phyloP scores from a whole-genome alignment of 371 early-diverging fungal genomes.

The Choanephora cucurbitarum region DNA sequence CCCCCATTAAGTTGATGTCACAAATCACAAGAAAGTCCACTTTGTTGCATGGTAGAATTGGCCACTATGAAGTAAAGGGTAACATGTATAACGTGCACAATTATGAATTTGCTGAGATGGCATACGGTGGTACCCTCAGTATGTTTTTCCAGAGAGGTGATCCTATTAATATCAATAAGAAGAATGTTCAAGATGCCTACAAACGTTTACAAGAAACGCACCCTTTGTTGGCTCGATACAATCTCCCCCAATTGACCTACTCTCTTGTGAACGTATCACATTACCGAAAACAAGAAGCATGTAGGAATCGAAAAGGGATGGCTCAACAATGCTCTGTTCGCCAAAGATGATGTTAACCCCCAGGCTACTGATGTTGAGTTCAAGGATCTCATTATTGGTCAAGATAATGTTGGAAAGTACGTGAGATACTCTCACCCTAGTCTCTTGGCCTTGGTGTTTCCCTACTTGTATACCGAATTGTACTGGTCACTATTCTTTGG shows the following conservation, averaged over 20 bases:
- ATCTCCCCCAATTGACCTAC: not conserved
- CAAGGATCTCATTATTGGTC: not conserved
- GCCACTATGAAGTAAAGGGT: constrained; percentile 2
- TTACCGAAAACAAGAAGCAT: not conserved
- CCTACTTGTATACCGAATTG: not conserved
- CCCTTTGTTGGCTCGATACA: not conserved
- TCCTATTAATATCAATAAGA: too few species aligned
- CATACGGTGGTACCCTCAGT: too few species aligned
- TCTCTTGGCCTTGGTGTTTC: too few species aligned
- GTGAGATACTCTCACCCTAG: too few species aligned
- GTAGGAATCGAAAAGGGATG: not conserved
- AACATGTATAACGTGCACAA: not conserved
- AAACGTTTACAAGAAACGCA: too few species aligned
- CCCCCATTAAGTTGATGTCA: constrained; percentile 7
- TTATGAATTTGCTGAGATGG: too few species aligned
- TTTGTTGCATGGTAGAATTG: not conserved
- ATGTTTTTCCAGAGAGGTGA: too few species aligned
- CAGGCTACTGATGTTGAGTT: constrained; percentile 3
- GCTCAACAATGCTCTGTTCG: not conserved
- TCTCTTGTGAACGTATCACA: constrained; percentile 8
- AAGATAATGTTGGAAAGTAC: too few species aligned
- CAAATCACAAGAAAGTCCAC: constrained; percentile 5
- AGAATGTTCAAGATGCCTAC: too few species aligned
- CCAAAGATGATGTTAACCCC: not conserved
- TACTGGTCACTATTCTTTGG: constrained; percentile 8